Percentiles rank a stretch among this genome's conserved stretches.
Evolutionary conservation across 768 basidiomycete species (phyloP).

Genomic region (Leccinum subgranulosum): DNA sequence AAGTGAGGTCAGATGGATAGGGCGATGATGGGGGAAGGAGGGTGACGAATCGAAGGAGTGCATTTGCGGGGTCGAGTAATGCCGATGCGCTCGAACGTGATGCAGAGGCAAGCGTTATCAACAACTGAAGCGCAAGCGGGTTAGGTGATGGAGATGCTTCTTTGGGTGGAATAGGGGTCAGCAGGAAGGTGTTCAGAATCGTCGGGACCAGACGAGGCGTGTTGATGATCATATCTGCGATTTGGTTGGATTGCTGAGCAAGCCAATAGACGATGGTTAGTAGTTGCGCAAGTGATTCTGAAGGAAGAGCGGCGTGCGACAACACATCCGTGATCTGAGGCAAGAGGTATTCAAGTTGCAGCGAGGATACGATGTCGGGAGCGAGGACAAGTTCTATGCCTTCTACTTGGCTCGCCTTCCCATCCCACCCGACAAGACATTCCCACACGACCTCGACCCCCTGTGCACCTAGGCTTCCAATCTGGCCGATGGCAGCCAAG

Average conservation of each 20-base stretch:
- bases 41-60: constrained; percentile 70
- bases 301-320: constrained; percentile 41
- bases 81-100: constrained; percentile 66
- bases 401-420: constrained; percentile 23
- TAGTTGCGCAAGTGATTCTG: constrained; percentile 52
- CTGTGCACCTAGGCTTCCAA: constrained; percentile 61
- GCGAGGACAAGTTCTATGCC: constrained; percentile 43
- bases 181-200: constrained; percentile 55
- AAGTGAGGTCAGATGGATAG: constrained; percentile 36
- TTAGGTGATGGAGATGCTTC: constrained; percentile 33
- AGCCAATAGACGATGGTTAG: constrained; percentile 59
- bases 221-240: constrained; percentile 49
- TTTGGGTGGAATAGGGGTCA: constrained; percentile 46
- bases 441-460: constrained; percentile 76
- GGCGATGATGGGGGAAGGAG: constrained; percentile 47
- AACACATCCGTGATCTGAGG: constrained; percentile 45
- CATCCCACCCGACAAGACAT: constrained; percentile 66
- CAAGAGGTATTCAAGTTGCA: constrained; percentile 43
- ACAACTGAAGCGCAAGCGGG: constrained; percentile 52
- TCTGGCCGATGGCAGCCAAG: constrained; percentile 60
- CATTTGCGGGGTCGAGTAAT: constrained; percentile 55
- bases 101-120: constrained; percentile 55
- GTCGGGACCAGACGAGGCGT: constrained; percentile 51
- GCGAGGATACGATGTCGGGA: constrained; percentile 14
- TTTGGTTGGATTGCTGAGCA: constrained; percentile 52